phyloP scores from a whole-genome alignment of 108 stramenopile genomes.

The Stephanodiscus minutulus region DNA sequence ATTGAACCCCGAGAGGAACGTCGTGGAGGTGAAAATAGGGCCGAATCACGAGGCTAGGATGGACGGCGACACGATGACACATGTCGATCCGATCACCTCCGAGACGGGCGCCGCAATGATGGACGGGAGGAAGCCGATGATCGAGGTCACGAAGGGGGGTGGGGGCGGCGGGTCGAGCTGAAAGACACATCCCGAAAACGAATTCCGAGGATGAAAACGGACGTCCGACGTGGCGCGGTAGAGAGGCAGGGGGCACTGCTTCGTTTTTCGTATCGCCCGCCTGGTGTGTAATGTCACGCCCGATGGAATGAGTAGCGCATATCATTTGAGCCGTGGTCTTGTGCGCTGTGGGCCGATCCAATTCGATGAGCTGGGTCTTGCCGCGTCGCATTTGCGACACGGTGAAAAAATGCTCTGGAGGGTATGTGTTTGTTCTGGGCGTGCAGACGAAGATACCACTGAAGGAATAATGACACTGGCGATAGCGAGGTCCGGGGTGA shows the following conservation, averaged over 20 bases:
- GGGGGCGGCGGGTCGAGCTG: neutral
- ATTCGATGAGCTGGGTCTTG: neutral
- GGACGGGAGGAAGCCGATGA: slow-evolving; percentile 17
- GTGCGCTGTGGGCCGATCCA: neutral
- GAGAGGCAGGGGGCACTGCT: neutral
- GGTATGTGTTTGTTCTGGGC: neutral
- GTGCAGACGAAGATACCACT: neutral
- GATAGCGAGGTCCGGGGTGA: neutral
- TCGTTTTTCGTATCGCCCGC: neutral
- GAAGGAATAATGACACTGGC: neutral
- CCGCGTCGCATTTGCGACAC: neutral
- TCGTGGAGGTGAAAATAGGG: slow-evolving; percentile 74
- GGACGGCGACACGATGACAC: slow-evolving; percentile 57
- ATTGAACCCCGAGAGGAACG: slow-evolving; percentile 63
- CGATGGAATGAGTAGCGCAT: neutral
- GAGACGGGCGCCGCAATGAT: slow-evolving; percentile 55
- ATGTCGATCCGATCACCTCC: slow-evolving; percentile 78
- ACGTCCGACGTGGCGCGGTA: neutral
- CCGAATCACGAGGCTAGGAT: slow-evolving; percentile 62
- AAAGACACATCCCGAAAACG: neutral
- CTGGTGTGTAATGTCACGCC: neutral
- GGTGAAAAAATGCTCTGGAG: neutral
- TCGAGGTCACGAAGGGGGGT: slow-evolving; percentile 35
- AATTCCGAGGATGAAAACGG: neutral
- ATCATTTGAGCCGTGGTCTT: neutral